A percentile compares a stretch with the other conserved stretches of the same genome.
These are phyloP conservation scores for Boletus vermiculosoides DNA, from an alignment of 768 basidiomycete species.

Conservation along the genomic window DNA sequence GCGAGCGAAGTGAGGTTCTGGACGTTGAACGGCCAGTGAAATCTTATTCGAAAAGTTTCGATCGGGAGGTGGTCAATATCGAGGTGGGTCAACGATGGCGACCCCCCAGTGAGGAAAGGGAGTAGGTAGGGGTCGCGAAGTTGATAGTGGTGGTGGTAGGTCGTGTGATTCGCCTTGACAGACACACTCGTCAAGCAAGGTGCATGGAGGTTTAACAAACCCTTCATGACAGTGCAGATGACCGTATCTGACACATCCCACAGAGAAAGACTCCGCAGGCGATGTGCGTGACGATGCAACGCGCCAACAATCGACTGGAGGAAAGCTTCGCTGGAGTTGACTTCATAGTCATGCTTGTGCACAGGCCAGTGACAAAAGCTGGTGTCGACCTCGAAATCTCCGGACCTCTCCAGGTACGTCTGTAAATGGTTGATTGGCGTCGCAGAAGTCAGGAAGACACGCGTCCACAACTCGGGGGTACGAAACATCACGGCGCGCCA, in stretches of 20 bases:
- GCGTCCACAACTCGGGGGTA: conserved; percentile 11
- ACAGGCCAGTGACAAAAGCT: conserved; percentile 16
- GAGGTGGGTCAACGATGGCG: conserved; percentile 11
- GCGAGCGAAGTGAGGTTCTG: conserved; percentile 13
- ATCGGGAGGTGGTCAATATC: conserved; percentile 20
- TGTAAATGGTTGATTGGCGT: conserved; percentile 5
- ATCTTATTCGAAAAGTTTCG: conserved; percentile 1
- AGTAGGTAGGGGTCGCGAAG: background rate
- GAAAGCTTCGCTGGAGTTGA: background rate
- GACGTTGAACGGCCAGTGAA: conserved; percentile 5
- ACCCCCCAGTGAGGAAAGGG: conserved; percentile 14
- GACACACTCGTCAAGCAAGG: conserved; percentile 12
- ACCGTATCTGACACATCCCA: conserved; percentile 18
- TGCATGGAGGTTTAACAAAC: background rate
- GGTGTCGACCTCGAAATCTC: conserved; percentile 3
- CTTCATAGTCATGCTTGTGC: background rate
- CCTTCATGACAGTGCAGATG: conserved; percentile 2
- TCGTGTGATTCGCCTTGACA: conserved; percentile 8
- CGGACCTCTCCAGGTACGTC: conserved; percentile 9
- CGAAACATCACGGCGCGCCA: conserved; percentile 9
- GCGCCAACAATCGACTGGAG: conserved; percentile 3
- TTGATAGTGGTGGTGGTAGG: conserved; percentile 5
- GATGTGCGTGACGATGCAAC: conserved; percentile 3
- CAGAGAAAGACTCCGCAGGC: conserved; percentile 6
- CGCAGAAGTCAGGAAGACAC: conserved; percentile 16